Evolutionary conservation across 257 asterid species (phyloP).

Genomic region (Lycium barbarum): DNA sequence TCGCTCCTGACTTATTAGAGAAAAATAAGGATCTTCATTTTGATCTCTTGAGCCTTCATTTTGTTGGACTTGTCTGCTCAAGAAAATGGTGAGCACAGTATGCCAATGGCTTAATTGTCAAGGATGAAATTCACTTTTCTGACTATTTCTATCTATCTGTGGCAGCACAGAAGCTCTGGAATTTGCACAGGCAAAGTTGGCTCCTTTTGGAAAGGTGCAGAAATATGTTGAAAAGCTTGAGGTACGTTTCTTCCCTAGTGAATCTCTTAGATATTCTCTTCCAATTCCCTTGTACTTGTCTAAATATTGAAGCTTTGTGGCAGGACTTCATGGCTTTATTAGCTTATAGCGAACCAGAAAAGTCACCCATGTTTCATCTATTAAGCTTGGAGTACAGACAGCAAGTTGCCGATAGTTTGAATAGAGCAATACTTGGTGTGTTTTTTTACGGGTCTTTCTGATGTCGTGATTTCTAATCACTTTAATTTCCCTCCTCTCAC

Average conservation of each 20-base stretch:
- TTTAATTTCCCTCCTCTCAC: conserved; percentile 7
- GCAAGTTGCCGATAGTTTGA: conserved; percentile 81
- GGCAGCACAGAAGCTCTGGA: conserved; percentile 91
- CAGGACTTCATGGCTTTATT: conserved; percentile 89
- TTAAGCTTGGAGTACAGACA: conserved; percentile 78
- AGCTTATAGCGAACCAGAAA: conserved; percentile 95
- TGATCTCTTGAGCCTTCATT: conserved; percentile 88
- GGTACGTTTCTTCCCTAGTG: conserved; percentile 50
- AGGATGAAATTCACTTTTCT: conserved; percentile 6
- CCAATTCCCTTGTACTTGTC: conserved; percentile 14
- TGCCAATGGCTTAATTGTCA: background rate
- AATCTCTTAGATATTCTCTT: conserved; percentile 6
- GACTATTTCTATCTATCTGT: conserved; percentile 35
- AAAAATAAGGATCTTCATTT: conserved; percentile 79
- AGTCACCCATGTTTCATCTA: conserved; percentile 90
- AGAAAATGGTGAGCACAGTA: conserved; percentile 64
- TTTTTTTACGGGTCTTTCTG: background rate
- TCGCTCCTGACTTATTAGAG: conserved; percentile 76
- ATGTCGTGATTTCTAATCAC: background rate
- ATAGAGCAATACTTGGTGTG: conserved; percentile 86
- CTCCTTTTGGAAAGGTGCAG: conserved; percentile 82
- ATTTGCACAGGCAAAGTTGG: conserved; percentile 79
- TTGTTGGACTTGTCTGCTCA: conserved; percentile 75
- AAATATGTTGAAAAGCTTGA: conserved; percentile 75
- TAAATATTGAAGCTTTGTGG: conserved; percentile 28